phyloP scores from a whole-genome alignment of 2,329 filamentous ascomycete species.

The Sporothrix pallida region DNA sequence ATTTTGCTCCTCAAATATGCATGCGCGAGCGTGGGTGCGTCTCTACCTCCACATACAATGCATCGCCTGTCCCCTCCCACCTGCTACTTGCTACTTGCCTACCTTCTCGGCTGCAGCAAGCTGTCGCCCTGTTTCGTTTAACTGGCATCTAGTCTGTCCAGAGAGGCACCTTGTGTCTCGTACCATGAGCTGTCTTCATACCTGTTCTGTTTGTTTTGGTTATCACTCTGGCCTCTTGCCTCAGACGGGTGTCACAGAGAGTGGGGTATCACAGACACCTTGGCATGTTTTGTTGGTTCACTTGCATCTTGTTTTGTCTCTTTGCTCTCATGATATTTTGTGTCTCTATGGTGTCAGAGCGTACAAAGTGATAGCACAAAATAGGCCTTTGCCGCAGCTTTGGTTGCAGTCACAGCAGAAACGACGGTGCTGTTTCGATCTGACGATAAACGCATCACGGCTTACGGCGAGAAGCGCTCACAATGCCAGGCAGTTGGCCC shows the following conservation, averaged over 20 bases:
- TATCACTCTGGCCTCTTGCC: neutral
- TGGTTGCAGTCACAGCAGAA: neutral
- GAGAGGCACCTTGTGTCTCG: slow-evolving; percentile 9
- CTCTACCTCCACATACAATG: neutral
- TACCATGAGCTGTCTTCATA: neutral
- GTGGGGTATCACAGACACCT: slow-evolving; percentile 1
- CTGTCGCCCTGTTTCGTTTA: slow-evolving; percentile 1
- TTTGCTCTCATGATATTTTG: neutral
- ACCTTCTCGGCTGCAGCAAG: neutral
- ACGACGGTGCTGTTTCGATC: neutral
- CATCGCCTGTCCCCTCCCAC: neutral
- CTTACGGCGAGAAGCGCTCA: neutral
- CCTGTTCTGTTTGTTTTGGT: too few species aligned
- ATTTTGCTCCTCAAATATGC: neutral
- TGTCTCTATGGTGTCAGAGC: neutral
- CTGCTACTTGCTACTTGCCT: neutral
- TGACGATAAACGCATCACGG: neutral
- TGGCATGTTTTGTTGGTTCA: neutral
- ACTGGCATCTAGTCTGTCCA: slow-evolving; percentile 4
- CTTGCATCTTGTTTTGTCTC: neutral
- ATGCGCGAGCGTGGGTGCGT: neutral
- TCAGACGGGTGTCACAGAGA: neutral
- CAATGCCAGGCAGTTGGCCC: neutral
- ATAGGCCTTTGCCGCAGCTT: neutral
- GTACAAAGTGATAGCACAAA: neutral